These are phyloP conservation scores for Hyaloscypha bicolor DNA, from an alignment of 495 filamentous ascomycete genomes.

Conservation along the genomic window DNA sequence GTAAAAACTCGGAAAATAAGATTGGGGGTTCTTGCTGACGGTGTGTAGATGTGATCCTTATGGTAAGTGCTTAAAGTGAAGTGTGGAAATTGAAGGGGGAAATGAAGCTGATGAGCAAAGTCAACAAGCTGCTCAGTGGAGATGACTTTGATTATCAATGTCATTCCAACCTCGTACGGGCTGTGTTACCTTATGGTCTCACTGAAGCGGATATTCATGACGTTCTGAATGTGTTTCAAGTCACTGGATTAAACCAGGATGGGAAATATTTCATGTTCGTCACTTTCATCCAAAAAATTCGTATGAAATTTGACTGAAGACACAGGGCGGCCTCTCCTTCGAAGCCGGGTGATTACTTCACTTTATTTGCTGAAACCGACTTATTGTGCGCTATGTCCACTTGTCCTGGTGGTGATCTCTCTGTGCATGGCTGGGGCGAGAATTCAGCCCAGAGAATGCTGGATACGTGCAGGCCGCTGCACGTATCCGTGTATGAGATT, in stretches of 20 bases:
- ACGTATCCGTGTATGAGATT: slow-evolving; percentile 69
- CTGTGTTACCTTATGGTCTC: slow-evolving; percentile 66
- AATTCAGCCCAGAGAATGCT: slow-evolving; percentile 67
- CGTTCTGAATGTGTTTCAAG: slow-evolving; percentile 81
- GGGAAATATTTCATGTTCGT: slow-evolving; percentile 75
- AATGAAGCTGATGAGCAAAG: slow-evolving; percentile 26
- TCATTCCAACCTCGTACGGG: slow-evolving; percentile 77
- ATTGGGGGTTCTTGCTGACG: not conserved
- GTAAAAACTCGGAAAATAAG: slow-evolving; percentile 56
- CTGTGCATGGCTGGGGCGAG: slow-evolving; percentile 73
- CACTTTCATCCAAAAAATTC: not conserved
- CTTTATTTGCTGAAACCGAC: slow-evolving; percentile 78
- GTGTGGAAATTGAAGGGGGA: not conserved
- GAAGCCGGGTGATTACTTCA: slow-evolving; percentile 64
- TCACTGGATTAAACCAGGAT: slow-evolving; percentile 70
- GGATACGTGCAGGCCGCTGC: slow-evolving; percentile 70
- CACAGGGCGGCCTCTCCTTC: slow-evolving; percentile 64
- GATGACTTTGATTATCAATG: slow-evolving; percentile 77
- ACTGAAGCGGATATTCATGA: slow-evolving; percentile 77
- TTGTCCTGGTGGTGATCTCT: slow-evolving; percentile 66
- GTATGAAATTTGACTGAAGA: not conserved
- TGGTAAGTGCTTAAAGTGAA: slow-evolving; percentile 18
- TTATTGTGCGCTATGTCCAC: slow-evolving; percentile 72
- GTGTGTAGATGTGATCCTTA: slow-evolving; percentile 32
- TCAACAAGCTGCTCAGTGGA: slow-evolving; percentile 70